Evolutionary conservation across 441 rosid genomes (phyloP), one percentile per base, ranked within the genome.

Genomic region (Arabidopsis lyrata): DNA sequence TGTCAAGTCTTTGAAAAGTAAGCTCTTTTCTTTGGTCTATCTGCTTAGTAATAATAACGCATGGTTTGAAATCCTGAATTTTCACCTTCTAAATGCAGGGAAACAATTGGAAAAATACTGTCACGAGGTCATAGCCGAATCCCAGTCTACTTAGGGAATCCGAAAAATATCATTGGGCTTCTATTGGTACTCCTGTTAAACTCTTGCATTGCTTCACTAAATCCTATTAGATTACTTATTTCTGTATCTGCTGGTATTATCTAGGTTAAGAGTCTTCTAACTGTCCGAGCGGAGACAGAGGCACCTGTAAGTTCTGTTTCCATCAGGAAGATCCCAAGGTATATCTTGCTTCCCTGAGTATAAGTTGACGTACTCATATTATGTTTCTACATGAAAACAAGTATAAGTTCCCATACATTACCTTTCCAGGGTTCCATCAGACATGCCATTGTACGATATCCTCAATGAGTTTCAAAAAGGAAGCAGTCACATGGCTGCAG

Each of bases 401-500:
- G 42, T 27, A 49, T 50, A 41, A 35, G 59, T 56, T 34, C 45
- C 18, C 35, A 18, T 44, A 10, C 58, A 47, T 16, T 77, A 11
- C 31, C 27, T 66, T 27, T 57, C 62, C 83, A 87, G 94, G 84
- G 94, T 87, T 70, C 87, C 91, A 56, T 83, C 86, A 55, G 81
- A 87, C 68, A 89, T 89, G 91, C 94, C 94, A 65, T 80, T 87
- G 80, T 89, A 89, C 47, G 90, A 89, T 83, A 89, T 89, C 69
- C 84, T 89, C 64, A 89, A 89, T 10, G 88, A 89, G 74, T 89
- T 89, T 83, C 94, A 87, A 76, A 87, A 87, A 75, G 94, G 94
- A 47, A 89, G 88, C 77, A 89, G 94, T 80, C 94, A 89, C 70
- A 86, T 89, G 94, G 94, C 91, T 24, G 94, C 91, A 24, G 94